Base-by-base conservation (phyloP, 192 early-diverging fungal genomes). In the Podila minutissima region DNA sequence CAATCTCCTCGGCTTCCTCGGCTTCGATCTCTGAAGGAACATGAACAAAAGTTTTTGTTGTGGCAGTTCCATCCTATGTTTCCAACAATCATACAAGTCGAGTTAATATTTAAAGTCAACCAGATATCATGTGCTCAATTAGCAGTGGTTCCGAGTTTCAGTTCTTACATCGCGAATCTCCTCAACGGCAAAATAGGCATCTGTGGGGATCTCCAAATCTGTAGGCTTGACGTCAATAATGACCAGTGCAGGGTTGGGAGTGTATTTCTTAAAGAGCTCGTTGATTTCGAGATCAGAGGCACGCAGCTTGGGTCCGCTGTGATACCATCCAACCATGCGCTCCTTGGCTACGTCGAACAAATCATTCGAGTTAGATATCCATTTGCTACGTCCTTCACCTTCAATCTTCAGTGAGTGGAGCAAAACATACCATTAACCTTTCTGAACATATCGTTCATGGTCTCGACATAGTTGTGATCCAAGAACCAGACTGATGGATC, bases 361-460 rank as follows among this genome's bases (percentile, higher is more conserved):
- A 29, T 17, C 24, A 24, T 8, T 19, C 53, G 17, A 12, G 41
- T 46, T 13, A 32, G 31, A n/a, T 22, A 41, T 20, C 22, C 32
- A 7, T 28, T 46, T 74, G 58, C 29, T 13, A 37, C 35, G 57
- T 10, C 15, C 12, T 0, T 46, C 4, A 17, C 41, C 12, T 15
- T 46, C 41, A 46, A 46, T 46, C 15, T 46, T 46, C 15, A 46
- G 13, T 22, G 22, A 46, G 41, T 29, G 31, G 33, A 8, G 20
- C 17, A 41, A 63, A 46, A 53, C 86, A 83, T 91, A 91, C 95
- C 97, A 85, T 98, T 99, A 29, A 99, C 96, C 89, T 99, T 99
- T 84, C 96, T 97, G 85, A 98, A 99, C 98, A 99, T 99, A 67
- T 98, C 97, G 69, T 97, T 96, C 98, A 99, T 99, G 6, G 96